These are phyloP conservation scores for Starmerella riodocensis DNA, from an alignment of 805 yeast species.

Conservation along the genomic window DNA sequence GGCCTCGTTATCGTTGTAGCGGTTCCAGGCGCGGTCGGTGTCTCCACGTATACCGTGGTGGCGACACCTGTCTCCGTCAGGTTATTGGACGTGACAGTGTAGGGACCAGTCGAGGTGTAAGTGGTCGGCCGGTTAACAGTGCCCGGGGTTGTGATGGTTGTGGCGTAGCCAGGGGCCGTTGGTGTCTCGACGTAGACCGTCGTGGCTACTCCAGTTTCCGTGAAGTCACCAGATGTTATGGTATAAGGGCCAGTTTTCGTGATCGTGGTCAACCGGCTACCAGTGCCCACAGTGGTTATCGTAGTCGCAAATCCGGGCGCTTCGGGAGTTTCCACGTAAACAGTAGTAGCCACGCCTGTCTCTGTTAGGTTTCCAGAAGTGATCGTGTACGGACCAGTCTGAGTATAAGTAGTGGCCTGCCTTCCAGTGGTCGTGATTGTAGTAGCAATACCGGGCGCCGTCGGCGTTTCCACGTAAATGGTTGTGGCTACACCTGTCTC, in stretches of 20 bases:
- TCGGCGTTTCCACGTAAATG: conserved; percentile 4
- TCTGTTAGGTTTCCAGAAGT: not conserved
- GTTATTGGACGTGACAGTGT: conserved; percentile 1
- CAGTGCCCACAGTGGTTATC: not conserved
- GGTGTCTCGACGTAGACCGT: conserved; percentile 6
- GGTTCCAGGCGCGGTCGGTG: conserved; percentile 2
- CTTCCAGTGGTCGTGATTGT: conserved; percentile 3
- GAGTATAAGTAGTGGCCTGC: not conserved
- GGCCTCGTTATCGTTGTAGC: not conserved
- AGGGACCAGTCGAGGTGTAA: conserved; percentile 2
- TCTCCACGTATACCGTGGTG: conserved; percentile 1
- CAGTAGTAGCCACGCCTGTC: conserved; percentile 1
- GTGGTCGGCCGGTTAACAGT: not conserved
- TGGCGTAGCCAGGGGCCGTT: conserved; percentile 1
- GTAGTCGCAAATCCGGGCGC: not conserved
- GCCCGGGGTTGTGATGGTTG: conserved; percentile 1
- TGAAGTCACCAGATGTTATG: not conserved
- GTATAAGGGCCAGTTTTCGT: conserved; percentile 3
- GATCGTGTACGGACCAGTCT: conserved; percentile 3
- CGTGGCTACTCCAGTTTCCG: not conserved
- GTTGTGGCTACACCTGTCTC: too few relatives aligned
- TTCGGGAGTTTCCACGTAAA: conserved; percentile 3
- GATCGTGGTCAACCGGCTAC: not conserved
- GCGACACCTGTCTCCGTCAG: conserved; percentile 1
- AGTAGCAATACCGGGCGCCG: not conserved